phyloP scores from a whole-genome alignment of 208 protist genomes.

The Spongospora subterranea region DNA sequence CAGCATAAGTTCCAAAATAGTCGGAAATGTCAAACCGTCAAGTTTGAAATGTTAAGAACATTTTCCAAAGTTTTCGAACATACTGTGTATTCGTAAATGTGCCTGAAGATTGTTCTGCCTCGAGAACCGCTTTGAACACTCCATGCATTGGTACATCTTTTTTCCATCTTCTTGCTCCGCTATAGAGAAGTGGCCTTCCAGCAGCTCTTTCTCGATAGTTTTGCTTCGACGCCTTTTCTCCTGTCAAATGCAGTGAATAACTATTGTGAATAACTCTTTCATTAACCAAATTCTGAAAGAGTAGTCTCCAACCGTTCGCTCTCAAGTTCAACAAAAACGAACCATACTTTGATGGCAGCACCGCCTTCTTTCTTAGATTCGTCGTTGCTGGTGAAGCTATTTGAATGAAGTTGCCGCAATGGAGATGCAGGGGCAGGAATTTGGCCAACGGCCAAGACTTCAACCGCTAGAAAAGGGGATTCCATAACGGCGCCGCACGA shows the following conservation, averaged over 20 bases:
- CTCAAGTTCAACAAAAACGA: background rate
- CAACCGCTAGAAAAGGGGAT: background rate
- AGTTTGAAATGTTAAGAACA: no score
- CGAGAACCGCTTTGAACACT: background rate
- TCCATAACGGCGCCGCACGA: background rate
- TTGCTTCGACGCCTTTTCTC: background rate
- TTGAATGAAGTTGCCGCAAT: background rate
- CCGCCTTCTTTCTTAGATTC: background rate
- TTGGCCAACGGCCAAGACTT: background rate
- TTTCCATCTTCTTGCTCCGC: conserved; percentile 1
- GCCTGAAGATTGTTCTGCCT: conserved; percentile 18
- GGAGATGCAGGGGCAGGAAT: background rate
- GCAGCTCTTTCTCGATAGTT: background rate
- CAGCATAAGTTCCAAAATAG: background rate
- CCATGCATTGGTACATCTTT: conserved; percentile 15
- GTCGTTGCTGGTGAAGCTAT: background rate
- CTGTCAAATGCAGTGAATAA: background rate
- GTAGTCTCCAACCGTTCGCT: background rate
- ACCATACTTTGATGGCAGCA: background rate
- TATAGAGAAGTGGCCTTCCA: background rate
- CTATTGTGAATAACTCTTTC: background rate
- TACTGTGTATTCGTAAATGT: conserved; percentile 36
- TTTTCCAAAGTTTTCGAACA: no score
- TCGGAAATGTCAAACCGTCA: background rate
- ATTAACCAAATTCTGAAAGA: background rate